These are phyloP conservation scores for Spergularia azorica DNA, from an alignment of 179 eudicot genomes.

Conservation along the genomic window DNA sequence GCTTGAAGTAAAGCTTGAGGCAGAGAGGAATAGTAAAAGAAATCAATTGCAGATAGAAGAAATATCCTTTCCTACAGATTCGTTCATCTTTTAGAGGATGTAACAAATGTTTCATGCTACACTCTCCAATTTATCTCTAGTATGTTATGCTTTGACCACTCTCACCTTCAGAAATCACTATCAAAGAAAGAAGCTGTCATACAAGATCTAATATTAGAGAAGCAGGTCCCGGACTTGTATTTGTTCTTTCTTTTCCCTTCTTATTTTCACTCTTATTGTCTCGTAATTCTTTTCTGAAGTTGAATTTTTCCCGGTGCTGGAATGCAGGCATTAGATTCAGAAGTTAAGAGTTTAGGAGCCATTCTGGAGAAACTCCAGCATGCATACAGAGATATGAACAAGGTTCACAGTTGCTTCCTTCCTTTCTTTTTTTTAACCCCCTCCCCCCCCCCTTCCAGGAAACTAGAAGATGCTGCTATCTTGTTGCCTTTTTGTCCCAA, in stretches of 20 bases:
- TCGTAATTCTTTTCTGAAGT: not conserved
- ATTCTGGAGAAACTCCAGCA: constrained; percentile 49
- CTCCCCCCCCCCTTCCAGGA: no score
- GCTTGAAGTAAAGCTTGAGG: constrained; percentile 49
- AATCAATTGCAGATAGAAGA: constrained; percentile 37
- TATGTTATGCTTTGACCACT: constrained; percentile 39
- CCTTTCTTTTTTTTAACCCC: not conserved
- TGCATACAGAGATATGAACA: constrained; percentile 45
- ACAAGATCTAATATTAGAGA: constrained; percentile 47
- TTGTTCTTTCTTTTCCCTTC: not conserved
- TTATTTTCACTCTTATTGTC: no score
- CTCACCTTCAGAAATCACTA: constrained; percentile 53
- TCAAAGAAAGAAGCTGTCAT: constrained; percentile 50
- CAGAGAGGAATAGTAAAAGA: constrained; percentile 35
- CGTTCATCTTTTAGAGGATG: not conserved
- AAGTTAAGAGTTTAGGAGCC: constrained; percentile 45
- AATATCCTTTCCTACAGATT: constrained; percentile 46
- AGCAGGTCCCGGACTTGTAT: constrained; percentile 39
- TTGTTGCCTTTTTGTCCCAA: not conserved
- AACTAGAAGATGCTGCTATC: not conserved
- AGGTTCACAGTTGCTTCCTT: constrained; percentile 28
- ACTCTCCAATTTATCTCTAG: not conserved
- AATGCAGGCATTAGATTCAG: constrained; percentile 49
- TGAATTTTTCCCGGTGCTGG: not conserved
- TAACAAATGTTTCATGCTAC: not conserved